Evolutionary conservation across 805 yeast species (phyloP).

Genomic region (Sugiyamaella boreocaroliniensis): DNA sequence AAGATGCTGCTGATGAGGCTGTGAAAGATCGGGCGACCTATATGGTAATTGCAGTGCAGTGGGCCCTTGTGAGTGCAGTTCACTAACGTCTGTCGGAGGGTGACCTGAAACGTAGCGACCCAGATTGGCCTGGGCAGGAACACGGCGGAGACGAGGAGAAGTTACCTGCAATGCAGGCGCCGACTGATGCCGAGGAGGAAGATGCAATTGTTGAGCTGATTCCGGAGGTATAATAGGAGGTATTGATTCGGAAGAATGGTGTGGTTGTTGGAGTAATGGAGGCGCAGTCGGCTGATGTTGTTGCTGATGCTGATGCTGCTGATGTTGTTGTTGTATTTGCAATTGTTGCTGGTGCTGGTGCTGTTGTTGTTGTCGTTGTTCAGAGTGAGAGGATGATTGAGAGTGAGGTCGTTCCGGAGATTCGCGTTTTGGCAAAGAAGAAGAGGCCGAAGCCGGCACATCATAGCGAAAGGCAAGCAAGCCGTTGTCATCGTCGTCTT

Average conservation of each 20-base stretch:
- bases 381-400: background rate
- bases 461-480: constrained; percentile 13
- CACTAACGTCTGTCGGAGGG: background rate
- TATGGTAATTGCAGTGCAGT: background rate
- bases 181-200: background rate
- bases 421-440: background rate
- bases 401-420: background rate
- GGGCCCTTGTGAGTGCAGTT: background rate
- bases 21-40: background rate
- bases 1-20: background rate
- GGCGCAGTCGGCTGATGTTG: constrained; percentile 9
- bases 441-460: background rate
- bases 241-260: background rate
- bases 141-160: background rate
- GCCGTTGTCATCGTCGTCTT: constrained; percentile 12
- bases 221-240: constrained; percentile 4
- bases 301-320: constrained; percentile 7
- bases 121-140: background rate
- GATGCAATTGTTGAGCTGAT: constrained; percentile 8
- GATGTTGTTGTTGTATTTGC: constrained; percentile 5
- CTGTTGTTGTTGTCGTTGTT: background rate
- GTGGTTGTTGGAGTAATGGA: constrained; percentile 5
- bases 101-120: background rate
- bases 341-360: constrained; percentile 2
- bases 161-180: background rate